These are phyloP conservation scores for Nicotiana obtusifolia DNA, from an alignment of 257 asterid genomes.

Conservation along the genomic window DNA sequence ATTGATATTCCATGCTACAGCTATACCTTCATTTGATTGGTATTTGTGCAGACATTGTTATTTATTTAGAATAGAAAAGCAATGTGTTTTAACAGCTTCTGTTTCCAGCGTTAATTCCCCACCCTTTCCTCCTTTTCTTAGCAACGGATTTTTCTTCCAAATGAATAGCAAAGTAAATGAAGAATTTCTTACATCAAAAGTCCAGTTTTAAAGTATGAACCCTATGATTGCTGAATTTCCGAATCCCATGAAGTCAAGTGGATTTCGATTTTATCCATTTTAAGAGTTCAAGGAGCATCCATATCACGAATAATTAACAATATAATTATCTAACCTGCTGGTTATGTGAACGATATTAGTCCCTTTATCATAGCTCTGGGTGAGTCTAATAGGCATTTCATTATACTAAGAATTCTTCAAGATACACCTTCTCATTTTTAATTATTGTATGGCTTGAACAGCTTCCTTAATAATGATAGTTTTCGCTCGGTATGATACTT, in stretches of 20 bases:
- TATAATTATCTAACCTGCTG: not conserved
- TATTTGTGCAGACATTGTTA: not conserved
- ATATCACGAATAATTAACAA: not conserved
- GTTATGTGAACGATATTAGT: not conserved
- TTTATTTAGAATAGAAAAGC: not conserved
- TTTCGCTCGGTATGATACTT: not conserved
- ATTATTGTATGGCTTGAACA: not conserved
- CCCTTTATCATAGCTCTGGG: not conserved
- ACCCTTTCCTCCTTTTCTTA: not conserved
- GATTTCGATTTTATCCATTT: not conserved
- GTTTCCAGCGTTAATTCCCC: not conserved
- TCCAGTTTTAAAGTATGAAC: not conserved
- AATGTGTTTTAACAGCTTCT: not conserved
- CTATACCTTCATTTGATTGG: not conserved
- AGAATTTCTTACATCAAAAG: not conserved
- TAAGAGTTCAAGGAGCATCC: not conserved
- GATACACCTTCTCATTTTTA: not conserved
- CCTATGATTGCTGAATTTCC: not conserved
- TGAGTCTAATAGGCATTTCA: not conserved
- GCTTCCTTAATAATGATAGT: not conserved
- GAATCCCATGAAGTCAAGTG: not conserved
- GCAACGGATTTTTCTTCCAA: not conserved
- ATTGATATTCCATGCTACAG: not conserved
- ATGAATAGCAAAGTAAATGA: not conserved
- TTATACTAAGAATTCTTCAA: not conserved